Conservation (phyloP, 176 grass and related monocot genomes). For the Poa pratensis region DNA sequence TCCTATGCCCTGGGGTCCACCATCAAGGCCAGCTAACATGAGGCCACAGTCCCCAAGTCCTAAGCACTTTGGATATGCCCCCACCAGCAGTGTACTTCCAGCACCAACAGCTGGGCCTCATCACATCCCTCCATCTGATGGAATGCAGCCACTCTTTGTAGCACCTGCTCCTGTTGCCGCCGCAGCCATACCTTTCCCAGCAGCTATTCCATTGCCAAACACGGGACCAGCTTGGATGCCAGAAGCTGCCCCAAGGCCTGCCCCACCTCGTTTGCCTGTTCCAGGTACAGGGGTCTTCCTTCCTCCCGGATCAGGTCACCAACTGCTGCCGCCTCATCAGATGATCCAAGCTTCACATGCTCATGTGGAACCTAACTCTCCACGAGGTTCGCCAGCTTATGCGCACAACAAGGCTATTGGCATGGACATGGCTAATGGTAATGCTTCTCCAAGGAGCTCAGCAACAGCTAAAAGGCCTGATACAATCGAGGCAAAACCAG, state of each 20-base stretch:
- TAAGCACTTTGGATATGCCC: conserved; percentile 56
- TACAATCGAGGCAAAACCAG: conserved; percentile 34
- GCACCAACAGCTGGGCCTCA: conserved; percentile 46
- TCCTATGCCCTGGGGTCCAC: conserved; percentile 52
- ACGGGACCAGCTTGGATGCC: conserved; percentile 58
- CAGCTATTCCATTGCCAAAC: conserved; percentile 42
- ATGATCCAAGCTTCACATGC: conserved; percentile 46
- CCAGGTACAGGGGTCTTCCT: conserved; percentile 88
- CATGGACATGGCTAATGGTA: conserved; percentile 40
- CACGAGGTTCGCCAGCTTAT: conserved; percentile 28
- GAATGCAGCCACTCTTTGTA: conserved; percentile 67
- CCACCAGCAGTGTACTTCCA: conserved; percentile 39
- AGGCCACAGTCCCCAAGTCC: conserved; percentile 46
- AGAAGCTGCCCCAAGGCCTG: conserved; percentile 56
- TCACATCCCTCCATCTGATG: conserved; percentile 47
- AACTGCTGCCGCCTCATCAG: conserved; percentile 42
- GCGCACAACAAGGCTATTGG: conserved; percentile 34
- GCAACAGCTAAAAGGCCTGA: conserved; percentile 28
- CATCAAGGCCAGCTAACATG: conserved; percentile 55
- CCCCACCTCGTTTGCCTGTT: conserved; percentile 50
- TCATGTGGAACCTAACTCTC: conserved; percentile 33
- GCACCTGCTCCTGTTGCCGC: conserved; percentile 50
- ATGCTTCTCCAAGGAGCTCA: conserved; percentile 47
- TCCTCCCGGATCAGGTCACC: conserved; percentile 63
- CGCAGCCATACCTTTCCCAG: conserved; percentile 47